Evolutionary conservation across 2,329 filamentous ascomycete genomes (phyloP).

Genomic region (Tolypocladium sp.): DNA sequence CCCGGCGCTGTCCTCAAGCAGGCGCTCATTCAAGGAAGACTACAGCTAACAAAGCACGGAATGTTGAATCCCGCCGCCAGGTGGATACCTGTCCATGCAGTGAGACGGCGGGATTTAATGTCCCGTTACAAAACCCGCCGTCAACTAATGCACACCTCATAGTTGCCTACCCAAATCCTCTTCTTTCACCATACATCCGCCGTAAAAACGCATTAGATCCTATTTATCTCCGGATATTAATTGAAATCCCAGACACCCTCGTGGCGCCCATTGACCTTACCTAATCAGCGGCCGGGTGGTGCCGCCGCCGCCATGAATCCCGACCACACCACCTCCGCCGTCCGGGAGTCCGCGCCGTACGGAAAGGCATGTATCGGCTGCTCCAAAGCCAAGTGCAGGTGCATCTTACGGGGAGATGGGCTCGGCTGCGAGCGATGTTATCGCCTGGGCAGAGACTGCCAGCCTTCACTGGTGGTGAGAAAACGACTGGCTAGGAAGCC

Average conservation of each 20-base stretch:
- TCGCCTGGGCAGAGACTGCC: constrained; percentile 29
- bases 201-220: background rate
- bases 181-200: too few species aligned
- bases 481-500: constrained; percentile 10
- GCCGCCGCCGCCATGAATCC: background rate
- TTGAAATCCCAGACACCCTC: background rate
- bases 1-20: too few species aligned
- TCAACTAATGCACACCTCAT: too few species aligned
- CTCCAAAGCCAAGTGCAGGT: constrained; percentile 33
- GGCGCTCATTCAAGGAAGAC: too few species aligned
- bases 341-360: constrained; percentile 21
- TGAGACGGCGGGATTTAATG: background rate
- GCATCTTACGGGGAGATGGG: constrained; percentile 21
- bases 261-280: background rate
- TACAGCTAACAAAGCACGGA: too few species aligned
- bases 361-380: constrained; percentile 31
- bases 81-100: background rate
- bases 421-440: constrained; percentile 27
- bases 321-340: background rate
- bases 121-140: background rate
- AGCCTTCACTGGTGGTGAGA: constrained; percentile 24
- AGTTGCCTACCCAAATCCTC: background rate
- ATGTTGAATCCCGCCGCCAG: background rate
- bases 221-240: background rate
- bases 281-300: background rate